A percentile compares a stretch with the other conserved stretches of the same genome.
Evolutionary conservation across 371 early-diverging fungal genomes (phyloP).

Genomic region (Nematocida sp.): DNA sequence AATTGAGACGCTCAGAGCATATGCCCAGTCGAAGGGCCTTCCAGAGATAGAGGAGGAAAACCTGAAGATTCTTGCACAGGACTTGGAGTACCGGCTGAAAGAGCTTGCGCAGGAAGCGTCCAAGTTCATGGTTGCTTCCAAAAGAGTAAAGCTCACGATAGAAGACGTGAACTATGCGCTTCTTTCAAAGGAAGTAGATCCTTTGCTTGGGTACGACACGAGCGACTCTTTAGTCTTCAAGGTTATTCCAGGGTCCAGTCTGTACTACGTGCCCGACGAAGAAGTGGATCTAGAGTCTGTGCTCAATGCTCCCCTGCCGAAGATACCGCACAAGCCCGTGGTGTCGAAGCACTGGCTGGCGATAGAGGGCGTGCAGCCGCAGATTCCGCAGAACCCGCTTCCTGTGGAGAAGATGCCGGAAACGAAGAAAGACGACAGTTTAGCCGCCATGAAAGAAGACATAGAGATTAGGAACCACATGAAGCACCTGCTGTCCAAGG

Average conservation of each 20-base stretch:
- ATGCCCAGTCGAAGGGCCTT: slow-evolving; percentile 80
- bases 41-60: slow-evolving; percentile 80
- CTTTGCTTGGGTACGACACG: slow-evolving; percentile 82
- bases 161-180: slow-evolving; percentile 90
- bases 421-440: slow-evolving; percentile 67
- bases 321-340: slow-evolving; percentile 70
- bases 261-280: slow-evolving; percentile 89
- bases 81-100: slow-evolving; percentile 87
- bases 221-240: slow-evolving; percentile 71
- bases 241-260: slow-evolving; percentile 62
- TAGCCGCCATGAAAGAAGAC: slow-evolving; percentile 67
- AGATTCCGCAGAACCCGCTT: slow-evolving; percentile 91
- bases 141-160: slow-evolving; percentile 74
- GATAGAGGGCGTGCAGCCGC: slow-evolving; percentile 96
- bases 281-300: slow-evolving; percentile 85
- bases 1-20: slow-evolving; percentile 64
- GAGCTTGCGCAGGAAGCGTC: slow-evolving; percentile 89
- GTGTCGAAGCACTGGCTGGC: slow-evolving; percentile 86
- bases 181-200: slow-evolving; percentile 87
- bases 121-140: slow-evolving; percentile 92
- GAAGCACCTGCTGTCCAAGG: slow-evolving; percentile 78
- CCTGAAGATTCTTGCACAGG: slow-evolving; percentile 77
- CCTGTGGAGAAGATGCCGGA: slow-evolving; percentile 67
- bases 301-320: slow-evolving; percentile 79
- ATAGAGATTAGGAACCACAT: slow-evolving; percentile 64